Evolutionary conservation across 179 eudicot genomes (phyloP).

Genomic region (Gypsophila paniculata): DNA sequence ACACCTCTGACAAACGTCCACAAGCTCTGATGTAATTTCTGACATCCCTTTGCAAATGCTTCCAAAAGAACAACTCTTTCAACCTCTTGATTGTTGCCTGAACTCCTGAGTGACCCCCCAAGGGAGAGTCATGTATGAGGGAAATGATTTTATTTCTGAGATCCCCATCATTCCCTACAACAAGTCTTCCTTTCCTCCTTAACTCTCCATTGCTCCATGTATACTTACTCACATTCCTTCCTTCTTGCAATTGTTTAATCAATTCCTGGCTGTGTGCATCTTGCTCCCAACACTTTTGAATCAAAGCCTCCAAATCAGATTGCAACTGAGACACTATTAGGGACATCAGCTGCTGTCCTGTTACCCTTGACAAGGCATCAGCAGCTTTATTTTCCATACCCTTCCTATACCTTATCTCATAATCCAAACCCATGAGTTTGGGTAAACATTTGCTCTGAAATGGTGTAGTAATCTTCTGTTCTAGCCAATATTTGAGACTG

Average conservation of each 20-base stretch:
- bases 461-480: no score
- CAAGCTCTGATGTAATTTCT: background rate
- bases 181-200: background rate
- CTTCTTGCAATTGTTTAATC: background rate
- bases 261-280: no score
- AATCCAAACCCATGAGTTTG: no score
- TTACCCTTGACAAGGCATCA: no score
- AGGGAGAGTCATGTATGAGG: background rate
- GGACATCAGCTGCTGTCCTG: no score
- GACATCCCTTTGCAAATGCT: background rate
- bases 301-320: background rate
- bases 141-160: background rate
- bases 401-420: no score
- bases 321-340: background rate
- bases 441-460: no score
- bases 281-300: background rate
- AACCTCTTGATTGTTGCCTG: background rate
- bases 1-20: background rate
- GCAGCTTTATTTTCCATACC: no score
- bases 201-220: background rate
- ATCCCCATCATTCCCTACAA: background rate
- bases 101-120: slow-evolving; percentile 10
- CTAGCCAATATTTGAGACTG: no score
- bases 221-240: background rate
- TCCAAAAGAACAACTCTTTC: background rate